phyloP scores from a whole-genome alignment of 768 basidiomycete genomes.

The Rhizopogon vesiculosus region DNA sequence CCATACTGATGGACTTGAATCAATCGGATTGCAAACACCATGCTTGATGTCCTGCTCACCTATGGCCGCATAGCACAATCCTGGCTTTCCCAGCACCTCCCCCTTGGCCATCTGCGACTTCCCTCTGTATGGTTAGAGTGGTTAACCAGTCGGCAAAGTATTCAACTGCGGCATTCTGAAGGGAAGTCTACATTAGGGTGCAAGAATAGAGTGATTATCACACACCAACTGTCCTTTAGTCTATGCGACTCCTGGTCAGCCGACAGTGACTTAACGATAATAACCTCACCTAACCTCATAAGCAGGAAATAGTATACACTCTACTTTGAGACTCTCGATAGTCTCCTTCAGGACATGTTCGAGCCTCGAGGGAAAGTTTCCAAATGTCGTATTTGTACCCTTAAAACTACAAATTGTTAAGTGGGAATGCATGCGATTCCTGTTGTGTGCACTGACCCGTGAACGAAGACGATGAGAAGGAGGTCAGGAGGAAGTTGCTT shows the following conservation, averaged over 20 bases:
- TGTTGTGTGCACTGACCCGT: slow-evolving; percentile 52
- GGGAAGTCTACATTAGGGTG: slow-evolving; percentile 1
- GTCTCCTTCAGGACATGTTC: slow-evolving; percentile 72
- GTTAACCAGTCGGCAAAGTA: slow-evolving; percentile 92
- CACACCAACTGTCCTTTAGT: slow-evolving; percentile 88
- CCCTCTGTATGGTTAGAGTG: slow-evolving; percentile 79
- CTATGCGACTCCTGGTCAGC: slow-evolving; percentile 29
- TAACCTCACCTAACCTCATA: slow-evolving; percentile 61
- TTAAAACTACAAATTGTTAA: slow-evolving; percentile 38
- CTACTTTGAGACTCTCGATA: slow-evolving; percentile 49
- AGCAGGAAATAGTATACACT: slow-evolving; percentile 81
- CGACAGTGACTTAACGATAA: slow-evolving; percentile 1
- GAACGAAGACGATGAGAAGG: slow-evolving; percentile 72
- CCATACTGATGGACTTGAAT: slow-evolving; percentile 62
- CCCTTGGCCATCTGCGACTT: slow-evolving; percentile 70
- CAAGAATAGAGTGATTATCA: slow-evolving; percentile 8
- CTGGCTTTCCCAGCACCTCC: slow-evolving; percentile 70
- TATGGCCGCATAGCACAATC: slow-evolving; percentile 88
- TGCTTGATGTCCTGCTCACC: slow-evolving; percentile 35
- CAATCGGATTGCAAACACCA: neutral
- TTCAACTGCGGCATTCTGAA: slow-evolving; percentile 73
- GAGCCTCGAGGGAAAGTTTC: slow-evolving; percentile 73
- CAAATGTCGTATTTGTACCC: slow-evolving; percentile 68
- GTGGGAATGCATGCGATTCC: neutral
- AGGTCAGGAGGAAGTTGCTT: slow-evolving; percentile 30